These are phyloP conservation scores for Scenedesmus sp. DNA, from an alignment of 163 green algal genomes.

Conservation along the genomic window DNA sequence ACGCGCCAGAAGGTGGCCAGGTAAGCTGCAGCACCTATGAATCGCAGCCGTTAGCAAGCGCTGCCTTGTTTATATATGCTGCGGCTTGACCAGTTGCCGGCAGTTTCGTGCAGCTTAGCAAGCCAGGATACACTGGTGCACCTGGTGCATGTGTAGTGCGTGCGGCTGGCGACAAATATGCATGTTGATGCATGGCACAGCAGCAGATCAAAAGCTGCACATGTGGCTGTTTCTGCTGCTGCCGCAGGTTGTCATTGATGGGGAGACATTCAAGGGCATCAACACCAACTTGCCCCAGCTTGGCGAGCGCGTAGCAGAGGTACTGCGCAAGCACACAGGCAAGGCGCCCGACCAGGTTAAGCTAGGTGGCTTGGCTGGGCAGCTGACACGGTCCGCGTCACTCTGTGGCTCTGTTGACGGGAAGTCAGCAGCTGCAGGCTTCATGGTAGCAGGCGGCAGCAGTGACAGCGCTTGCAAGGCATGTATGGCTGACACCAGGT, in stretches of 20 bases:
- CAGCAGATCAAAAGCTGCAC: not conserved
- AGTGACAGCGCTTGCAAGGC: not conserved
- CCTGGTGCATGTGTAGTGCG: not conserved
- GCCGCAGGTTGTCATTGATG: conserved; percentile 59
- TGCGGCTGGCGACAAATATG: not conserved
- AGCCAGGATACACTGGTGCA: not conserved
- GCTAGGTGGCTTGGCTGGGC: not conserved
- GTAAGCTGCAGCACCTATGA: conserved; percentile 39
- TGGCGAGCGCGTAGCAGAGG: not conserved
- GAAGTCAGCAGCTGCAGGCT: not conserved
- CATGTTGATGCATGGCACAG: not conserved
- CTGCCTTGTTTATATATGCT: not conserved
- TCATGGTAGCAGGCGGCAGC: not conserved
- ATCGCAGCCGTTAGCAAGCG: no score
- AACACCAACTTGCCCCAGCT: conserved; percentile 53
- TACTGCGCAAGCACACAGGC: not conserved
- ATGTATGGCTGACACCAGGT: not conserved
- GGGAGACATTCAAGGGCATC: conserved; percentile 60
- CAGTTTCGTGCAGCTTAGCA: not conserved
- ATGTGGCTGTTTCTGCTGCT: not conserved
- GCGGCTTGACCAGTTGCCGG: not conserved
- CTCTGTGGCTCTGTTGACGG: not conserved
- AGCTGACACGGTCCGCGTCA: not conserved
- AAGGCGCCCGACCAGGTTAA: not conserved
- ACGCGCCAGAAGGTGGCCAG: conserved; percentile 68